Evolutionary conservation across 352 stramenopile species (phyloP), one percentile per base, ranked within the genome.

Genomic region (Blastocystis sp.): DNA sequence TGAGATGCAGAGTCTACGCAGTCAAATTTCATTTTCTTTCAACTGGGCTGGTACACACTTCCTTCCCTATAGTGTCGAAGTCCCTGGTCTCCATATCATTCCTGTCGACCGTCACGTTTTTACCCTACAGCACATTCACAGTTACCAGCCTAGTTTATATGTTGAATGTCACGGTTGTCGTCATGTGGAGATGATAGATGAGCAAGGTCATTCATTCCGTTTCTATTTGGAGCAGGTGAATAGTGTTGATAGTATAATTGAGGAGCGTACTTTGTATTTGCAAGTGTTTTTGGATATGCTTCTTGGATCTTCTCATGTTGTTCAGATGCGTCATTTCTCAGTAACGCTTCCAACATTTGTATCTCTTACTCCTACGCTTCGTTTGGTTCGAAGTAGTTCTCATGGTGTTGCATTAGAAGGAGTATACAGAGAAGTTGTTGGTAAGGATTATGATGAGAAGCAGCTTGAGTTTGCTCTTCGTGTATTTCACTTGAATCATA

Each of bases 191-290:
- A 19, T 80, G 9, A 21, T 56, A 12, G 46, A 80, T 52, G 69
- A 80, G 51, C 21, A 35, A 27, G 32, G 29, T 5, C 7, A 7
- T 3, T 11, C n/a, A 32, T 9, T 27, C 35, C 69, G 69, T 32
- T 80, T 80, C 69, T 80, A 37, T 35, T 32, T 80, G 69, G 43
- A 80, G 0, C 69, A 80, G 46, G 43, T 80, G 14, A 63, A 21
- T 16, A 21, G 16, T 12, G 24, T 37, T 12, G 69, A 80, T 12
- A 21, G n/a, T 0, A 58, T 80, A 35, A 5, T 80, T 19, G 69
- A 80, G 46, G 69, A 80, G 27, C 43, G 69, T 16, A 39, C 21
- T 12, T 32, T 80, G 4, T 16, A 9, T 7, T 32, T 59, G 4
- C 69, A 80, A 52, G 21, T 63, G 21, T 80, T 59, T 37, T 80